Evolutionary conservation across 2,329 filamentous ascomycete species (phyloP), one percentile per base, ranked within the genome.

Genomic region (Colletotrichum sp.): DNA sequence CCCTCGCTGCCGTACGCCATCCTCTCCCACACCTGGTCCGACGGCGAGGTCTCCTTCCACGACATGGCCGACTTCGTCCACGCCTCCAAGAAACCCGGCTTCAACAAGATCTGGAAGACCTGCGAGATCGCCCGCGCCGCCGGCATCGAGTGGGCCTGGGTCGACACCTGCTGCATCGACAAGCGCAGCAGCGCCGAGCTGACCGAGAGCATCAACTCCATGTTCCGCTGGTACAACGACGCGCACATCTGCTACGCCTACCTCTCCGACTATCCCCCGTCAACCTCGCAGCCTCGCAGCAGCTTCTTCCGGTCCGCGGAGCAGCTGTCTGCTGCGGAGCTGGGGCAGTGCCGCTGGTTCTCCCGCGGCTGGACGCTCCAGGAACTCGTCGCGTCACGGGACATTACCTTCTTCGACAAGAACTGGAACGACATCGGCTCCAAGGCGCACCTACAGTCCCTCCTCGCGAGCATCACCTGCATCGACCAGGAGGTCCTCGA

Each of bases 141-240:
- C 44, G 44, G 44, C 44, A 52, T 52, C n/a, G 44, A 52, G n/a
- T 52, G 44, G 44, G 44, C 44, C 0, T 52, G 44, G 44, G 44
- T 52, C 12, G 44, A 52, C 44, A 52, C 44, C 44, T 52, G 44
- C 44, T 52, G 44, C 44, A 52, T 52, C 44, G 44, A 52, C 44
- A 52, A 52, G 44, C 3, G 44, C 44, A 52, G 44, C 44, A 52
- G 44, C 44, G 44, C 44, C 0, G 44, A 52, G 6, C 44, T 52
- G 44, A 52, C 44, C 2, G 80, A 84, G 73, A 80, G 83, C 2
- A 85, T 79, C 64, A 79, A 77, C 36, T 76, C 78, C 21, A 79
- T 79, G 78, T 79, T 77, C 36, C 59, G 30, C 28, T 86, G 84
- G 83, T 86, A 86, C 76, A 76, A 78, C 26, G 77, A 82, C 12